Evolutionary conservation across 352 stramenopile genomes (phyloP).

Genomic region (Blastocystis sp.): DNA sequence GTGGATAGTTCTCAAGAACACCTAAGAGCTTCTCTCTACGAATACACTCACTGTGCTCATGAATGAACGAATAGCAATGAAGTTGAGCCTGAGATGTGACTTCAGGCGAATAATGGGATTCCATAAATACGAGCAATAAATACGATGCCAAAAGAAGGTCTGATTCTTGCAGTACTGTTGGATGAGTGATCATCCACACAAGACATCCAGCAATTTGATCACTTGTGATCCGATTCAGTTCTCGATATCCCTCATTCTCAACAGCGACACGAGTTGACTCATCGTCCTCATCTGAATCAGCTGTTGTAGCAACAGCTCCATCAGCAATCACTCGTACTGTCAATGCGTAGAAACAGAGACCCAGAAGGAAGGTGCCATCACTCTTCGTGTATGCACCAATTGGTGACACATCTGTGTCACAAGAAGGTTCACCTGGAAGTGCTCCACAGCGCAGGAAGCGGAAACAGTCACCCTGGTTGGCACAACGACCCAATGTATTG

Average conservation of each 20-base stretch:
- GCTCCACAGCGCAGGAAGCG: neutral
- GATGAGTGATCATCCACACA: neutral
- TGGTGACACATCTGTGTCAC: neutral
- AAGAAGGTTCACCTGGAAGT: neutral
- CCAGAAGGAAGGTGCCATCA: neutral
- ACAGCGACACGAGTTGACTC: neutral
- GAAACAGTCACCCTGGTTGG: conserved; percentile 13
- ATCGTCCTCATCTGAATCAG: neutral
- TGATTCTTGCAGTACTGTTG: too few species aligned
- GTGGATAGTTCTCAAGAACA: neutral
- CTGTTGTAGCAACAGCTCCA: neutral
- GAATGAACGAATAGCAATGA: neutral
- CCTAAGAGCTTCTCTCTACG: neutral
- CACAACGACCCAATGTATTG: neutral
- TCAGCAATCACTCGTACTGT: neutral
- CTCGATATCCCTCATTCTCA: neutral
- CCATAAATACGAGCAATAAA: neutral
- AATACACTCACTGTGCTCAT: neutral
- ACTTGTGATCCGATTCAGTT: neutral
- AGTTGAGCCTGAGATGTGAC: neutral
- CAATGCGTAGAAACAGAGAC: conserved; percentile 8
- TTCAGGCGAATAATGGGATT: too few species aligned
- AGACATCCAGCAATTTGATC: neutral
- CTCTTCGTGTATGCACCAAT: neutral
- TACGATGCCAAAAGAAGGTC: too few species aligned